These are phyloP conservation scores for Suillus bovinus DNA, from an alignment of 768 basidiomycete species.

Conservation along the genomic window DNA sequence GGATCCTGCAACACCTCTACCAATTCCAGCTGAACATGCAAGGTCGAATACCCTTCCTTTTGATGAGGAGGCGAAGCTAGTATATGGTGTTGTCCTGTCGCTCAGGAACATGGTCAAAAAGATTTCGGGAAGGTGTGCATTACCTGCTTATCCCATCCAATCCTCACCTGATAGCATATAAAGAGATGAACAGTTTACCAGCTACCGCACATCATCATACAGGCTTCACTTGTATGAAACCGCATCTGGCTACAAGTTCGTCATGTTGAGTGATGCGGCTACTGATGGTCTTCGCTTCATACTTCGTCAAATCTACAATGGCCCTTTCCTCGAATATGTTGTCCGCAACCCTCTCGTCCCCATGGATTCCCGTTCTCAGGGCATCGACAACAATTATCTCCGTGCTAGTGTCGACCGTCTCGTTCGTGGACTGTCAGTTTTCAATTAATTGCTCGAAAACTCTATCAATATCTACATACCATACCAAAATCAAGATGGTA, in stretches of 20 bases:
- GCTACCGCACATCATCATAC: slow-evolving; percentile 90
- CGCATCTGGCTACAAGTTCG: slow-evolving; percentile 88
- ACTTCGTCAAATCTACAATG: slow-evolving; percentile 87
- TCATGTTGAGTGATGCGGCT: slow-evolving; percentile 88
- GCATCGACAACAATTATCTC: slow-evolving; percentile 94
- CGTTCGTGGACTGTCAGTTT: slow-evolving; percentile 58
- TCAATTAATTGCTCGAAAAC: slow-evolving; percentile 26
- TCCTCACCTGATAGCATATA: slow-evolving; percentile 5
- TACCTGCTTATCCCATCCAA: not conserved
- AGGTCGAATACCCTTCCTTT: slow-evolving; percentile 69
- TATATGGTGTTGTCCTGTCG: slow-evolving; percentile 93
- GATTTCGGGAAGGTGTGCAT: slow-evolving; percentile 74
- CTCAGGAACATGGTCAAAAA: slow-evolving; percentile 95
- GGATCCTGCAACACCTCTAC: slow-evolving; percentile 34
- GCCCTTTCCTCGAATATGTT: slow-evolving; percentile 92
- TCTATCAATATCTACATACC: slow-evolving; percentile 21
- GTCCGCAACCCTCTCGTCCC: slow-evolving; percentile 86
- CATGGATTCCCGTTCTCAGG: slow-evolving; percentile 81
- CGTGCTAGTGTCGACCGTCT: slow-evolving; percentile 77
- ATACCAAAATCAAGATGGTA: slow-evolving; percentile 14
- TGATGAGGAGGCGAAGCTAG: slow-evolving; percentile 96
- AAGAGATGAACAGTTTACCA: slow-evolving; percentile 90
- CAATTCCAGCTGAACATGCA: slow-evolving; percentile 22
- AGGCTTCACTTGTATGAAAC: slow-evolving; percentile 94
- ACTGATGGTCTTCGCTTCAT: slow-evolving; percentile 82